phyloP scores from a whole-genome alignment of 2,329 filamentous ascomycete species.

The Xenoacremonium recifei region DNA sequence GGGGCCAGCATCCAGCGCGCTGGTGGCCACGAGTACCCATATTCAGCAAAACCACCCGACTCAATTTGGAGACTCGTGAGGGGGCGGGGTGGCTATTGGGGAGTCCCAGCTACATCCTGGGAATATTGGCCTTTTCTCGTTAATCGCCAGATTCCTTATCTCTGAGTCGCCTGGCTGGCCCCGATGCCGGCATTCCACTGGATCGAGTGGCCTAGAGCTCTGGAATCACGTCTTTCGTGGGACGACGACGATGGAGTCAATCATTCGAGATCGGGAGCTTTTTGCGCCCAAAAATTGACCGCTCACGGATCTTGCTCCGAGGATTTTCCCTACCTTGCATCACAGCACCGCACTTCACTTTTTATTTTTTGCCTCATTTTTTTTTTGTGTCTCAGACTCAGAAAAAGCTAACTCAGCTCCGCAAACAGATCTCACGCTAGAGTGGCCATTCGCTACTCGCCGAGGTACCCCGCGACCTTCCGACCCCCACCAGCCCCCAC shows the following conservation, averaged over 20 bases:
- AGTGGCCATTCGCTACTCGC: conserved; percentile 24
- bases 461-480: conserved; percentile 24
- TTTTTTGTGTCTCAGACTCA: too few relatives aligned
- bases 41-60: not conserved
- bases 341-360: not conserved
- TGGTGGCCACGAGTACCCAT: not conserved
- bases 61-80: conserved; percentile 11
- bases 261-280: too few relatives aligned
- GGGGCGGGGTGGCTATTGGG: conserved; percentile 14
- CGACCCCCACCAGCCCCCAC: conserved; percentile 22
- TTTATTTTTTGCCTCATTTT: not conserved
- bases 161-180: conserved; percentile 10
- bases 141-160: conserved; percentile 22
- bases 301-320: too few relatives aligned
- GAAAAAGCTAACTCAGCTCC: too few relatives aligned
- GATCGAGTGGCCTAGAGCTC: not conserved
- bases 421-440: conserved; percentile 19
- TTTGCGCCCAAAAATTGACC: too few relatives aligned
- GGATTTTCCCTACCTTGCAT: not conserved
- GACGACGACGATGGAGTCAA: not conserved
- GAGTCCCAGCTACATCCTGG: too few relatives aligned
- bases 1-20: too few relatives aligned
- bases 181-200: conserved; percentile 17
- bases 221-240: not conserved
- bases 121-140: too few relatives aligned